Evolutionary conservation across 768 basidiomycete species (phyloP), one percentile per base, ranked within the genome.

Genomic region (Candolleomyces aberdarensis): DNA sequence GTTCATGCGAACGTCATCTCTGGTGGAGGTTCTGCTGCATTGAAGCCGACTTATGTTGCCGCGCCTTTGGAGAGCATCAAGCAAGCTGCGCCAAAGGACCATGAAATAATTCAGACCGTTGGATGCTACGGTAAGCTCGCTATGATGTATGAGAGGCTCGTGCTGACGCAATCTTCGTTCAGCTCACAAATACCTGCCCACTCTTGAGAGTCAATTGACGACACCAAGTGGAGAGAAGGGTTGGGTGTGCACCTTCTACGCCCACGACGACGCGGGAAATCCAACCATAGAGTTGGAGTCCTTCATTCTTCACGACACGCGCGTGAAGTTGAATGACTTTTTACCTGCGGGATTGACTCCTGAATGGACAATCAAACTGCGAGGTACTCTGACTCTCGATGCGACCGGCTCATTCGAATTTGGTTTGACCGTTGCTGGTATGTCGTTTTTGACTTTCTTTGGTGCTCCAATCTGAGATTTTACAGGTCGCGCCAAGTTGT

Each of bases 11-110:
- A 81, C 43, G 78, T 89, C 6, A 84, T 90, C 49, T 91, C 88
- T 19, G 88, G 88, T 13, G 92, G 91, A 26, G 91, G 91, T 40
- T 91, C 91, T 39, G 88, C 89, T 10, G 86, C 87, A 10, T 77
- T 94, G 57, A 88, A 85, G 61, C 76, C 88, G 1, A 83, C 80
- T 15, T 91, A 89, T 75, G 77, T 84, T 31, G 75, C 86, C 17
- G 83, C 83, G 4, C 89, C 90, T 1, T 87, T 77, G 67, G 80
- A 86, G 11, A 89, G 87, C 8, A 76, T 91, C 26, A 67, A 69
- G 14, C 70, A 71, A n/a, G 79, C 76, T 54, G 82, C 82, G 10
- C 82, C 83, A 4, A 73, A 77, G 20, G 79, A 76, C 4, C 70
- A 85, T 32, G 77, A 82, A 5, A 73, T 90, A 59, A 69, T 75